Evolutionary conservation across 176 grass and related monocot species (phyloP).

Genomic region (Eleusine indica): DNA sequence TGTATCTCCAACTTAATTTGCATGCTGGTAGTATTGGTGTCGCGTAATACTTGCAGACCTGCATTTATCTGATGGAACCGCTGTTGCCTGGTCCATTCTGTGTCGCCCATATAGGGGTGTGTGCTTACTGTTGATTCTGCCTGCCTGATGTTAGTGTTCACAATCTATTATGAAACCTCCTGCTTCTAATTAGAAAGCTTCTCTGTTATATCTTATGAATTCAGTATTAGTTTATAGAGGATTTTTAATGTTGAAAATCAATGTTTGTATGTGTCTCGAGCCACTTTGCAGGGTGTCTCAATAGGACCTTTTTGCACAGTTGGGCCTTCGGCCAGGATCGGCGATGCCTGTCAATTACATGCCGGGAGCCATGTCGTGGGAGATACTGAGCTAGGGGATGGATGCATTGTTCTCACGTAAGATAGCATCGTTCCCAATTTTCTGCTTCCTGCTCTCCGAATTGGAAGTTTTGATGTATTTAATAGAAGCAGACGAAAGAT

Average conservation of each 20-base stretch:
- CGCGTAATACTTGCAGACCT: neutral
- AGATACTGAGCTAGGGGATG: conserved; percentile 69
- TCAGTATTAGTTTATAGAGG: neutral
- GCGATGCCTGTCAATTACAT: conserved; percentile 74
- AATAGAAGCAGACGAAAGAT: neutral
- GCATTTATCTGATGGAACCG: neutral
- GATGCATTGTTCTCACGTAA: conserved; percentile 73
- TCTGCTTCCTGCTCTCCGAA: neutral
- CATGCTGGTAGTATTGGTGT: neutral
- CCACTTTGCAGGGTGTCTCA: conserved; percentile 54
- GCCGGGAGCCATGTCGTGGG: conserved; percentile 71
- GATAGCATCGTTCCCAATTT: neutral
- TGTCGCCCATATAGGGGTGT: neutral
- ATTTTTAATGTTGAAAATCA: conserved; percentile 15
- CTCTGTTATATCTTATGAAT: neutral
- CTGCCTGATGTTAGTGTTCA: neutral
- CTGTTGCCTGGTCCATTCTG: conserved; percentile 12
- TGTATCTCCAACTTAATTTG: no score
- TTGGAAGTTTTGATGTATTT: neutral
- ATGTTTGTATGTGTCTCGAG: conserved; percentile 13
- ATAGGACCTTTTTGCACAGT: conserved; percentile 87
- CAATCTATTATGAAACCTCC: neutral
- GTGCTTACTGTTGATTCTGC: conserved; percentile 22
- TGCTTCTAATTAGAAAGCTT: neutral
- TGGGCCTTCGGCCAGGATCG: conserved; percentile 62